Conservation (phyloP, 2,329 filamentous ascomycete genomes). For the Penicillium sp. region DNA sequence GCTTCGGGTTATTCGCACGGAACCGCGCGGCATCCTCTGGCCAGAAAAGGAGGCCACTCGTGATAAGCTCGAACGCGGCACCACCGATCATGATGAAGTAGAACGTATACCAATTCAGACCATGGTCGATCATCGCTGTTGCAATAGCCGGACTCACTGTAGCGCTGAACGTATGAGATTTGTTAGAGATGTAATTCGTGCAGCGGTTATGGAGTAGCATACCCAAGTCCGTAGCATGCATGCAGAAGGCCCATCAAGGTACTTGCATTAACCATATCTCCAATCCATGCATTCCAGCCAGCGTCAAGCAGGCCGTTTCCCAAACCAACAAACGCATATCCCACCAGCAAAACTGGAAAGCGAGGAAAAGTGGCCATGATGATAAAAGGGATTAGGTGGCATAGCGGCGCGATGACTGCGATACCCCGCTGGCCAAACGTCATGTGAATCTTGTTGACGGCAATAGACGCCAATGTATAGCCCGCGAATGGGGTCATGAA, state of each 20-base stretch:
- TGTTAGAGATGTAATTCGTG: not conserved
- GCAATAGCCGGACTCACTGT: slow-evolving; percentile 20
- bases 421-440: slow-evolving; percentile 70
- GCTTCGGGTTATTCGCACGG: slow-evolving; percentile 14
- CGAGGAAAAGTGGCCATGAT: slow-evolving; percentile 39
- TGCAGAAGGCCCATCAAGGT: slow-evolving; percentile 75
- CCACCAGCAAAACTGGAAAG: slow-evolving; percentile 40
- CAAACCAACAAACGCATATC: slow-evolving; percentile 42
- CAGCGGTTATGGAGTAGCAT: not conserved
- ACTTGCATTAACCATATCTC: slow-evolving; percentile 73
- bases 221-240: slow-evolving; percentile 71
- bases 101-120: slow-evolving; percentile 18
- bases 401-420: slow-evolving; percentile 61
- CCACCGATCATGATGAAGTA: slow-evolving; percentile 19
- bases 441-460: slow-evolving; percentile 51
- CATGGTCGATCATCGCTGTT: slow-evolving; percentile 20
- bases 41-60: slow-evolving; percentile 16
- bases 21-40: slow-evolving; percentile 14
- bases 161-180: slow-evolving; percentile 2
- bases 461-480: slow-evolving; percentile 52
- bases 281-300: slow-evolving; percentile 66
- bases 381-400: slow-evolving; percentile 37
- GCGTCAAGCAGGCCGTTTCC: slow-evolving; percentile 52
- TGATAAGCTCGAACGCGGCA: slow-evolving; percentile 13
- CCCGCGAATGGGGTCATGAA: slow-evolving; percentile 56